phyloP scores from a whole-genome alignment of 2,329 filamentous ascomycete genomes.

The Ophiocordyceps unilateralis region DNA sequence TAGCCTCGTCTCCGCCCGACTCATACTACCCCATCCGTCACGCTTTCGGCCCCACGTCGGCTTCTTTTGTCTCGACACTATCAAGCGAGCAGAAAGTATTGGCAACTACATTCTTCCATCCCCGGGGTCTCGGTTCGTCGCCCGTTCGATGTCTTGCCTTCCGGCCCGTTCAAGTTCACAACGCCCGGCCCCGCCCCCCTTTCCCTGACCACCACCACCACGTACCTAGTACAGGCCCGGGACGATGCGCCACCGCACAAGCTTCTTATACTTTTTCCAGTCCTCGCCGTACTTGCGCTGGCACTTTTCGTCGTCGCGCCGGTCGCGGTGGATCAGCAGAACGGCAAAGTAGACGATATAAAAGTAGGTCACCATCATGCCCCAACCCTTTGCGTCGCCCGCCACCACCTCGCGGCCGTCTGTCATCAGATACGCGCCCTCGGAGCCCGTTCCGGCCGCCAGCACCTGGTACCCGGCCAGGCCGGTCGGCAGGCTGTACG shows the following conservation, averaged over 20 bases:
- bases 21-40: too few species aligned
- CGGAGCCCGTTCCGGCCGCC: slow-evolving; percentile 29
- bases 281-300: slow-evolving; percentile 79
- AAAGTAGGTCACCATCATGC: slow-evolving; percentile 82
- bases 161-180: neutral
- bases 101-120: too few species aligned
- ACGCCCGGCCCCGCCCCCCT: neutral
- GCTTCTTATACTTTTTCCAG: slow-evolving; percentile 75
- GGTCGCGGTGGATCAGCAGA: slow-evolving; percentile 70
- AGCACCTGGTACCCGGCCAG: slow-evolving; percentile 66
- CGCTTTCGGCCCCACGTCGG: too few species aligned
- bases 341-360: slow-evolving; percentile 86
- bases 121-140: too few species aligned
- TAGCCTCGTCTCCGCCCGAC: too few species aligned
- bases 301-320: slow-evolving; percentile 83
- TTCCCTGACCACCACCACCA: neutral
- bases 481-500: slow-evolving; percentile 75
- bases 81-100: too few species aligned
- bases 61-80: too few species aligned
- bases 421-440: slow-evolving; percentile 36
- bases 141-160: too few species aligned
- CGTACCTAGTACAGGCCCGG: slow-evolving; percentile 58
- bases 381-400: slow-evolving; percentile 63
- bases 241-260: slow-evolving; percentile 67
- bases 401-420: slow-evolving; percentile 51